Evolutionary conservation across 202 grass and related monocot genomes (phyloP).

Genomic region (Zizania palustris): DNA sequence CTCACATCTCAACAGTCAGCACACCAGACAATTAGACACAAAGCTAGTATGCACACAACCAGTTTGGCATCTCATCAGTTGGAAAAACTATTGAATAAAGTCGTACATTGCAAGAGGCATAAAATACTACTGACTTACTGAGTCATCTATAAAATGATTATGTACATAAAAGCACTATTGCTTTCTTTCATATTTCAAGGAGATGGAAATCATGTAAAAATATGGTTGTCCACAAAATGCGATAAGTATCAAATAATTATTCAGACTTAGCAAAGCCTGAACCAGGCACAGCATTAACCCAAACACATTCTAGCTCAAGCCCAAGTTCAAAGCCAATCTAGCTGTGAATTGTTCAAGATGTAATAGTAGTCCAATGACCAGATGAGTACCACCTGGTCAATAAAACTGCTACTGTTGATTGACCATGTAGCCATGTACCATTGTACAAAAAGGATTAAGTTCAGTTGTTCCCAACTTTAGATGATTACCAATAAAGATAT

Average conservation of each 20-base stretch:
- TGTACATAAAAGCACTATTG: not conserved
- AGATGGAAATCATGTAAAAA: not conserved
- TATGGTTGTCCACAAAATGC: not conserved
- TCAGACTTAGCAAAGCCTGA: not conserved
- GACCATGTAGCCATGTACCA: no score
- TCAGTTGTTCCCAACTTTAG: not conserved
- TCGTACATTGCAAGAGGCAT: not conserved
- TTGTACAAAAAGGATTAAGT: not conserved
- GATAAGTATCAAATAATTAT: not conserved
- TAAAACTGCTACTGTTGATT: not conserved
- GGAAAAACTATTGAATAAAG: not conserved
- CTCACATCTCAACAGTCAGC: not conserved
- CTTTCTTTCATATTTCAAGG: not conserved
- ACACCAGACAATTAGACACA: not conserved
- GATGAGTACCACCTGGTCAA: conserved; percentile 6
- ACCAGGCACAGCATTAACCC: not conserved
- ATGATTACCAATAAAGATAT: not conserved
- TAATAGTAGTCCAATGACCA: not conserved
- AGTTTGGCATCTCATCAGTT: not conserved
- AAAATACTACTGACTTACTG: not conserved
- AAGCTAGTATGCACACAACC: no score
- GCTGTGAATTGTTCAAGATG: not conserved
- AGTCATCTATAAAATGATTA: not conserved
- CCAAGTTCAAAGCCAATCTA: not conserved
- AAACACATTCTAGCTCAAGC: not conserved